phyloP scores from a whole-genome alignment of 352 stramenopile genomes.

The Globisporangium abappressorium region DNA sequence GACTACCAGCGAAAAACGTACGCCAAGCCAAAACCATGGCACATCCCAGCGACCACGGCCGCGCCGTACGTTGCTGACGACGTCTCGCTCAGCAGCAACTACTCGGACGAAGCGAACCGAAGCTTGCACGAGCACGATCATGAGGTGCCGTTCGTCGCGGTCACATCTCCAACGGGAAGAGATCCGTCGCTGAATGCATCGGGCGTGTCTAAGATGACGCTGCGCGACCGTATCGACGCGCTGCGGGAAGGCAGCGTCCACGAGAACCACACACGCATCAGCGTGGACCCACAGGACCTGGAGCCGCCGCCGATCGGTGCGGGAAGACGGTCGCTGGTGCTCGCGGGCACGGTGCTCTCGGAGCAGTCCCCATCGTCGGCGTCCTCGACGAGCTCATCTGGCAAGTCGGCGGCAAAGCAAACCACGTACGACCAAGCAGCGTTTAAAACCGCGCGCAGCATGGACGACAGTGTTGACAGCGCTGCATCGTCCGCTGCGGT shows the following conservation, averaged over 20 bases:
- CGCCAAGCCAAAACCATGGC: constrained; percentile 14
- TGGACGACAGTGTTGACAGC: constrained; percentile 21
- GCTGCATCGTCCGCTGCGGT: constrained; percentile 8
- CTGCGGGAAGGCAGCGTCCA: constrained; percentile 44
- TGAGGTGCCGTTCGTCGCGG: constrained; percentile 22
- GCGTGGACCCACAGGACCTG: constrained; percentile 23
- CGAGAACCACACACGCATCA: constrained; percentile 55
- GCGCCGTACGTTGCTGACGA: constrained; percentile 10
- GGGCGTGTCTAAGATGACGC: constrained; percentile 22
- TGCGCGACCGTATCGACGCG: constrained; percentile 63
- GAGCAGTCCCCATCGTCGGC: constrained; percentile 25
- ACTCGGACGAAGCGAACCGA: constrained; percentile 16
- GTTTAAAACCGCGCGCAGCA: constrained; percentile 36
- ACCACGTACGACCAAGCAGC: constrained; percentile 35
- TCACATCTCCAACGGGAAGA: constrained; percentile 23
- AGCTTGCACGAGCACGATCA: constrained; percentile 12
- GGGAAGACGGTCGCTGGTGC: constrained; percentile 27
- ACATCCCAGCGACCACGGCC: constrained; percentile 1
- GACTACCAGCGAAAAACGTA: constrained; percentile 19
- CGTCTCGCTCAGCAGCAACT: constrained; percentile 11
- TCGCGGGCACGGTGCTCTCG: constrained; percentile 41
- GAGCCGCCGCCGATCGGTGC: constrained; percentile 21
- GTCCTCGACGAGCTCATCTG: constrained; percentile 6
- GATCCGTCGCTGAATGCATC: constrained; percentile 2
- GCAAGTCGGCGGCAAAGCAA: constrained; percentile 17